Evolutionary conservation across 2,329 filamentous ascomycete genomes (phyloP).

Genomic region (Dactylonectria estremocensis): DNA sequence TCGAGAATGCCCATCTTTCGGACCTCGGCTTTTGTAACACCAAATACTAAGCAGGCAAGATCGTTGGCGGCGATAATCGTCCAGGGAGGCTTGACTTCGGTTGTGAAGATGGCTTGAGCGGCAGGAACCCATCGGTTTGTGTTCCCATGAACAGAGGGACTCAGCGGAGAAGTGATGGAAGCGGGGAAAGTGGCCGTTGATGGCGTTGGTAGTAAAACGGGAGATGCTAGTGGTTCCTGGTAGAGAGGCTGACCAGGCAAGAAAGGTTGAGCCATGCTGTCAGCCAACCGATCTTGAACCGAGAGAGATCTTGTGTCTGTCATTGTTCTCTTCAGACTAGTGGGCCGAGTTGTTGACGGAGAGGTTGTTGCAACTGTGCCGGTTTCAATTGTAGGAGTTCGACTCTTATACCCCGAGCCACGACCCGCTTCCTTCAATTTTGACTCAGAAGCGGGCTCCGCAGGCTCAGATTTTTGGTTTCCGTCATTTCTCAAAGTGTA

Average conservation of each 20-base stretch:
- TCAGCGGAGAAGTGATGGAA: slow-evolving; percentile 64
- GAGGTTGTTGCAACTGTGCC: slow-evolving; percentile 66
- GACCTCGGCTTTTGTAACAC: slow-evolving; percentile 97
- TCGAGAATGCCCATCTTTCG: slow-evolving; percentile 95
- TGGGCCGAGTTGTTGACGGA: slow-evolving; percentile 72
- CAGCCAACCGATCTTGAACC: slow-evolving; percentile 86
- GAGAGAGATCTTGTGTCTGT: slow-evolving; percentile 85
- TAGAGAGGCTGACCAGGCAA: slow-evolving; percentile 60
- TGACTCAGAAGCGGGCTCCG: slow-evolving; percentile 28
- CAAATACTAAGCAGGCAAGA: slow-evolving; percentile 96
- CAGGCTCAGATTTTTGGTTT: slow-evolving; percentile 34
- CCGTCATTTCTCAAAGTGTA: slow-evolving; percentile 39
- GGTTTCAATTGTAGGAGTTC: slow-evolving; percentile 71
- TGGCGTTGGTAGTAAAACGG: slow-evolving; percentile 59
- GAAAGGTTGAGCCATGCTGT: slow-evolving; percentile 88
- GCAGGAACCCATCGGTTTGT: slow-evolving; percentile 91
- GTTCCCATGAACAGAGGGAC: slow-evolving; percentile 83
- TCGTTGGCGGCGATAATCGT: slow-evolving; percentile 98
- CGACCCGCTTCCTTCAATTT: slow-evolving; percentile 41
- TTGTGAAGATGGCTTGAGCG: slow-evolving; percentile 97
- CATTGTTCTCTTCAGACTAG: slow-evolving; percentile 85
- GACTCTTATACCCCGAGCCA: slow-evolving; percentile 66
- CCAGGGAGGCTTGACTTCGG: slow-evolving; percentile 91
- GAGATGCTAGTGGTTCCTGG: slow-evolving; percentile 60
- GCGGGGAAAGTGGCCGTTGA: slow-evolving; percentile 61